Evolutionary conservation across 2,329 filamentous ascomycete species (phyloP).

Genomic region (Fusarium circinatum): DNA sequence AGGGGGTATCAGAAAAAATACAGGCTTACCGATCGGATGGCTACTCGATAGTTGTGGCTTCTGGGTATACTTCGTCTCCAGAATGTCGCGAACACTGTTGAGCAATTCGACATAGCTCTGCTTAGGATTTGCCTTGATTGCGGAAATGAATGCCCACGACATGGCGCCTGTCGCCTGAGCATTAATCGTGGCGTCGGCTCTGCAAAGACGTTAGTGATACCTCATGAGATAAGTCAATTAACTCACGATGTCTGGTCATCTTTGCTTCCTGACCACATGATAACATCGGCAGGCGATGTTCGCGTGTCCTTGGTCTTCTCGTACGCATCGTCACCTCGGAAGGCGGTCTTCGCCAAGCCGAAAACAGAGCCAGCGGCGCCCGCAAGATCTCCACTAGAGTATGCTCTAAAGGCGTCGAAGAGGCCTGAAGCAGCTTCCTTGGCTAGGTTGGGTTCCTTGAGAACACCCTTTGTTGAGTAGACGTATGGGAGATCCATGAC

Average conservation of each 20-base stretch:
- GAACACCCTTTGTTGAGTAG: constrained; percentile 81
- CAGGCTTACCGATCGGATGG: constrained; percentile 87
- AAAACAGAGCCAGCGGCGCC: constrained; percentile 85
- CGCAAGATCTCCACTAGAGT: constrained; percentile 84
- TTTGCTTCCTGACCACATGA: constrained; percentile 98
- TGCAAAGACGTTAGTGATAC: constrained; percentile 51
- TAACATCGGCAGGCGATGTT: constrained; percentile 92
- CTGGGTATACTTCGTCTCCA: constrained; percentile 87
- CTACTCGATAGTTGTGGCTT: constrained; percentile 97
- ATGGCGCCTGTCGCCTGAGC: constrained; percentile 95
- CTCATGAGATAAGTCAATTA: not conserved
- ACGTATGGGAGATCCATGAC: constrained; percentile 82
- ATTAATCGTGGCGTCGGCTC: constrained; percentile 88
- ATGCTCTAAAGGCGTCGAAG: constrained; percentile 78
- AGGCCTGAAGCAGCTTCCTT: constrained; percentile 81
- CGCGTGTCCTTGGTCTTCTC: constrained; percentile 87
- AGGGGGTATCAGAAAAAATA: fast-evolving
- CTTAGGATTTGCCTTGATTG: constrained; percentile 90
- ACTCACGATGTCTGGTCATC: constrained; percentile 86
- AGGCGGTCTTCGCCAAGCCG: constrained; percentile 87
- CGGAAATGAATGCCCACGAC: constrained; percentile 95
- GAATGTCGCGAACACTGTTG: constrained; percentile 92
- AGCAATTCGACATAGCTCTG: constrained; percentile 96
- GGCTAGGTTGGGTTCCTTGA: constrained; percentile 84
- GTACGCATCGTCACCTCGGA: constrained; percentile 80